Base-by-base conservation (phyloP, 73 alveolate genomes). In the Paramecium tetraurelia region DNA sequence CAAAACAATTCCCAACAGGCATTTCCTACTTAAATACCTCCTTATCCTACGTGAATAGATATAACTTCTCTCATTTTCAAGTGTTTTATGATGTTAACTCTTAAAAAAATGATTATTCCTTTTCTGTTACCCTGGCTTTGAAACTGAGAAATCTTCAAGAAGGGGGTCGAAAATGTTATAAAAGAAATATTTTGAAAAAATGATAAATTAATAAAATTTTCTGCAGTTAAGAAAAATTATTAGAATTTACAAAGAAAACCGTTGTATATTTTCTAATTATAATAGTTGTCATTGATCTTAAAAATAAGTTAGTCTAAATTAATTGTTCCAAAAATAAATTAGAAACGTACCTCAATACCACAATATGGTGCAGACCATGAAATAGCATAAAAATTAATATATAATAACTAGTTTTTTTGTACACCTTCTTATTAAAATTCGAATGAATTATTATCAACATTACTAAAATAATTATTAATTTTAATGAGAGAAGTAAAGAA, bases 1-100 rank as follows among this genome's bases (percentile, higher is more conserved):
- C 99, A 98, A 96, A 98, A 98, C 53, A 98, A 95, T 89, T 98
- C 99, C 99, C 99, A 98, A 95, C 99, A 98, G 24, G 99, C 99
- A 46, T 96, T 95, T 38, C 99, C 99, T 38, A 95, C 99, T 97
- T 98, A 97, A 69, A 97, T 93, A 59, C 99, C 99, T 31, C 92
- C 98, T 95, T 96, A 94, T 38, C 98, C 98, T 43, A 96, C 93
- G 69, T 96, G 98, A 71, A 96, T 95, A 92, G 97, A 96, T 69
- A 96, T 96, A 24, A 93, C 96, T 92, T 96, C 98, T 89, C 97
- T 90, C 98, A 96, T 96, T 89, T 86, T 85, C 85, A 86, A 75
- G 59, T 36, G 87, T 75, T 29, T 75, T 40, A 31, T 75, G 24
- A 75, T 36, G 87, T 11, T 10, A 75, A 75, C 87, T 75, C 87